Evolutionary conservation across 2,329 filamentous ascomycete species (phyloP).

Genomic region (Fusarium bactridioides): DNA sequence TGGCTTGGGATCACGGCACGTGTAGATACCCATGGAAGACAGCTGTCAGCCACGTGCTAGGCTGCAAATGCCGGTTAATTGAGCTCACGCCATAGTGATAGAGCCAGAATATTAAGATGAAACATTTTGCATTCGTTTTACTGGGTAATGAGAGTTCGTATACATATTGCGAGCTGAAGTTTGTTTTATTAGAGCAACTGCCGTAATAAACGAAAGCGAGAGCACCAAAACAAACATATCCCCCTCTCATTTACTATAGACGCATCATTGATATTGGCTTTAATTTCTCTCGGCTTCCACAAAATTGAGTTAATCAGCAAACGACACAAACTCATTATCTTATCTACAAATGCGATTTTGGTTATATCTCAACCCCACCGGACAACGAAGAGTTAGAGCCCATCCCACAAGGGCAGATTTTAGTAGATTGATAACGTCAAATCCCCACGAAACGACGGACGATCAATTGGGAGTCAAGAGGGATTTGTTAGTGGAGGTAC

Average conservation of each 20-base stretch:
- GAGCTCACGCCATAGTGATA: constrained; percentile 8
- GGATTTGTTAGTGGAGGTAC: constrained; percentile 20
- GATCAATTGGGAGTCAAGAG: constrained; percentile 11
- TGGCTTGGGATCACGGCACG: constrained; percentile 8
- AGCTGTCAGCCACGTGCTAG: constrained; percentile 29
- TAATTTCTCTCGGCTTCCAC: background rate
- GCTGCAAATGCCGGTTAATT: constrained; percentile 6
- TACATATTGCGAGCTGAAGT: background rate
- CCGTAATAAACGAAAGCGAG: background rate
- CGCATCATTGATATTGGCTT: background rate
- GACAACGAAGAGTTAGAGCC: background rate
- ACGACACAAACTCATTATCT: too few relatives aligned
- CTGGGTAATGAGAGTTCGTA: background rate
- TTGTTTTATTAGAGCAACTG: background rate
- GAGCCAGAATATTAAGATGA: background rate
- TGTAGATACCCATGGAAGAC: constrained; percentile 22
- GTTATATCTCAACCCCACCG: background rate
- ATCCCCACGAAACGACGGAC: constrained; percentile 21
- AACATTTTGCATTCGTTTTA: background rate
- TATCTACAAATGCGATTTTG: background rate
- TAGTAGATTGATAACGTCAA: constrained; percentile 16
- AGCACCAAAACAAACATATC: background rate
- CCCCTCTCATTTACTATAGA: background rate
- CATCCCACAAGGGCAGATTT: background rate
- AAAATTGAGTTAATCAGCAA: background rate